Evolutionary conservation across 805 yeast genomes (phyloP).

Genomic region (Sungouiozyma ichnusensis): DNA sequence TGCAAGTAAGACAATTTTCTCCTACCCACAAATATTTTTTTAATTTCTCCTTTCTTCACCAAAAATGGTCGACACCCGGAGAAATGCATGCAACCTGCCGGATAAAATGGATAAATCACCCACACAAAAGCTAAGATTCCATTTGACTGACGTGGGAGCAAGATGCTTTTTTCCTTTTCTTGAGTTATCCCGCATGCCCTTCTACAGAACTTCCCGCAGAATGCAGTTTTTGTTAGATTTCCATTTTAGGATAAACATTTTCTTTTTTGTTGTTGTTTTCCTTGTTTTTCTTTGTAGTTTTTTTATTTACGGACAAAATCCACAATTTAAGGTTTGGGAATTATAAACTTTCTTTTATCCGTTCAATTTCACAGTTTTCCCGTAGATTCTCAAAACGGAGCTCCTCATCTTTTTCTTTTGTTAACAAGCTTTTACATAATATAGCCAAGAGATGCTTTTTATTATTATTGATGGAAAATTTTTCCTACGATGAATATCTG

Average conservation of each 20-base stretch:
- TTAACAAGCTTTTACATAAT: not conserved
- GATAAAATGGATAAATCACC: not conserved
- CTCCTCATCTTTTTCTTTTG: not conserved
- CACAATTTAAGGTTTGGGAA: not conserved
- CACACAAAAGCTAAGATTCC: not conserved
- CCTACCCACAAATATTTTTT: no score
- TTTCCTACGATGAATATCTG: not conserved
- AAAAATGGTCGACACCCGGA: no score
- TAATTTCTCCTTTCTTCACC: no score
- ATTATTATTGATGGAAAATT: not conserved
- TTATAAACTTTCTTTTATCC: not conserved
- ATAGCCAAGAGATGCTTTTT: not conserved
- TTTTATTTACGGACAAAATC: not conserved
- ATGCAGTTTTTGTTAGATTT: not conserved
- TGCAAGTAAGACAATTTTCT: no score
- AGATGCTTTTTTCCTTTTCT: not conserved
- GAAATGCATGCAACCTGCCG: not conserved
- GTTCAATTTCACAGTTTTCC: not conserved
- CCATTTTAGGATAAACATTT: not conserved
- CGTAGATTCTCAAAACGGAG: not conserved
- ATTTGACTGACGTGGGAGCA: not conserved
- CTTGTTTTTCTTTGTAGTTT: not conserved
- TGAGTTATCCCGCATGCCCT: not conserved
- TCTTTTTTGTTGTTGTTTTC: not conserved
- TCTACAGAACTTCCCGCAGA: not conserved